Evolutionary conservation across 2,329 filamentous ascomycete genomes (phyloP), one percentile per base, ranked within the genome.

Genomic region (Ophiocordyceps sinensis): DNA sequence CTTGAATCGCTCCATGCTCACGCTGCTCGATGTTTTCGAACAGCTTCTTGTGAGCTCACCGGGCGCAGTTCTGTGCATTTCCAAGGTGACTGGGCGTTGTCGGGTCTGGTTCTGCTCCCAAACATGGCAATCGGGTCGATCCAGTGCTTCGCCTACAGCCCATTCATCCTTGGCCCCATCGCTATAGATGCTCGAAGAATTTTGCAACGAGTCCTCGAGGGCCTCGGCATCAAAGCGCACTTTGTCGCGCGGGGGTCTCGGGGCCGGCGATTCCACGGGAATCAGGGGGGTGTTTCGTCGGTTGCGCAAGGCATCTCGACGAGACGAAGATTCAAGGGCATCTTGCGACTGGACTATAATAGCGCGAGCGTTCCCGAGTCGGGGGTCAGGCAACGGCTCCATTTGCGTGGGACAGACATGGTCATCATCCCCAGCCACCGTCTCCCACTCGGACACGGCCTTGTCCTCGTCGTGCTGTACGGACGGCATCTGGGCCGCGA

Each of bases 1-100:
- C 38, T 58, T 57, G 52, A 71, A 72, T 0, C 63, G 67, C 34
- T 71, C 66, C 1, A 55, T 60, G 23, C 57, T 59, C 3, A 53
- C 52, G 21, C 58, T 58, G 44, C 53, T 57, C 2, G 60, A 62
- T 42, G 60, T 34, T 44, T 53, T 49, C n/a, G 57, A 47, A 40
- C 50, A 35, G 45, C 47, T 50, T n/a, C 41, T 36, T 28, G 31
- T 32, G 11, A 45, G 36, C 12, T 44, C 43, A 30, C 29, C 43
- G 12, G 31, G 37, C 8, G 36, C 17, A 30, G 36, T 43, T 12
- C 32, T 40, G 23, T 43, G 45, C 11, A 42, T 37, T 28, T 29
- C 30, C 30, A 38, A 30, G 28, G 29, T 35, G 3, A 13, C 30
- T 3, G 38, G 36, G 9, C n/a, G 36, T 30, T 15, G 17, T 23